Percentiles rank a stretch among this genome's conserved stretches.
Evolutionary conservation across 78 protist species (phyloP).

Genomic region (Dictyostelium capitatum): DNA sequence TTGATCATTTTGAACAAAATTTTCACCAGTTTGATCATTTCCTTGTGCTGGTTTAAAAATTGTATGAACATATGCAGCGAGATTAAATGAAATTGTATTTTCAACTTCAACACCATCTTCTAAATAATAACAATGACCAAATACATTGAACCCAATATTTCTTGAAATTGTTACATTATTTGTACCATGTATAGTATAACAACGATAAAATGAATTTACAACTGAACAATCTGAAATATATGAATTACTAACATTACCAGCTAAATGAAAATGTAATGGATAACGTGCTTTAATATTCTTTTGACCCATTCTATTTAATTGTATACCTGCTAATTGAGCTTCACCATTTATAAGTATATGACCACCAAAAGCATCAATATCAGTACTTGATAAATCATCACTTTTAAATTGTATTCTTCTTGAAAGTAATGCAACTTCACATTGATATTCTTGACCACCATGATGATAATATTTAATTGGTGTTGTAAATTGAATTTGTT

Average conservation of each 20-base stretch:
- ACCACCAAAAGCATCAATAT: conserved; percentile 55
- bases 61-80: conserved; percentile 80
- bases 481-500: background rate
- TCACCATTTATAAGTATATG: conserved; percentile 36
- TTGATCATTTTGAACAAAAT: background rate
- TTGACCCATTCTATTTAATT: conserved; percentile 84
- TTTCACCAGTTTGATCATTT: conserved; percentile 63
- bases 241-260: conserved; percentile 9
- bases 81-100: conserved; percentile 72
- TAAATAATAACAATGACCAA: conserved; percentile 86
- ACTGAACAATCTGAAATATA: conserved; percentile 60
- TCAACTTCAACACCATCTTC: conserved; percentile 89
- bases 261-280: conserved; percentile 84
- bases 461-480: conserved; percentile 74
- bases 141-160: conserved; percentile 82
- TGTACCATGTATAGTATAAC: conserved; percentile 87
- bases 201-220: conserved; percentile 52
- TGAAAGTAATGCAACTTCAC: conserved; percentile 82
- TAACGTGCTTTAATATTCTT: conserved; percentile 82
- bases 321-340: conserved; percentile 75
- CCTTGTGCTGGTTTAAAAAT: conserved; percentile 74
- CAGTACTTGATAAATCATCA: conserved; percentile 12
- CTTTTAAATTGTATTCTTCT: conserved; percentile 68
- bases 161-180: conserved; percentile 23
- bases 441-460: conserved; percentile 86